phyloP scores from a whole-genome alignment of 352 stramenopile species.

The Elongisporangium undulatum region DNA sequence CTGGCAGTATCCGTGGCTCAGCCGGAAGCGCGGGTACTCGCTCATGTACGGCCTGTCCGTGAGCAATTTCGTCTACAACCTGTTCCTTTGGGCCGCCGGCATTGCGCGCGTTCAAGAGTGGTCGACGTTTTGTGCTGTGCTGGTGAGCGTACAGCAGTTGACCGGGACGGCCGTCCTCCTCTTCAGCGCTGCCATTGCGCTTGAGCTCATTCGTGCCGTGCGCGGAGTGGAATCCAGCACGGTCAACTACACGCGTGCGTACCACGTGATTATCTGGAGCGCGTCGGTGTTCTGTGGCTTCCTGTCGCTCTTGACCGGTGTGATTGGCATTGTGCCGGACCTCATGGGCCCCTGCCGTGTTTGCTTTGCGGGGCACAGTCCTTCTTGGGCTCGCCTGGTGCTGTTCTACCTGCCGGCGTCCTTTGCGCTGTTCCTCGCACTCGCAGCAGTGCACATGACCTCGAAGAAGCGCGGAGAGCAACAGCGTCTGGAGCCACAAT shows the following conservation, averaged over 20 bases:
- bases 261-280: conserved; percentile 57
- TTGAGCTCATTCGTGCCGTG: conserved; percentile 63
- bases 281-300: conserved; percentile 28
- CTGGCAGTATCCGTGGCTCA: conserved; percentile 55
- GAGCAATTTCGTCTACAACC: conserved; percentile 55
- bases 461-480: conserved; percentile 5
- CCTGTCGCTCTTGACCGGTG: conserved; percentile 47
- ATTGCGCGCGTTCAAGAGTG: conserved; percentile 29
- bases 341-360: conserved; percentile 44
- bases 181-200: conserved; percentile 45
- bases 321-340: conserved; percentile 69
- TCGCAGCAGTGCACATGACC: conserved; percentile 26
- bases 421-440: conserved; percentile 28
- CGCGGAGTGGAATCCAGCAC: conserved; percentile 45
- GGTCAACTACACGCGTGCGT: conserved; percentile 49
- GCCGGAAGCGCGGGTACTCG: conserved; percentile 39
- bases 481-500: conserved; percentile 1
- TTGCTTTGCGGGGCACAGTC: conserved; percentile 50
- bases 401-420: conserved; percentile 57
- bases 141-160: conserved; percentile 63
- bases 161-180: conserved; percentile 54
- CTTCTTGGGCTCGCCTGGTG: conserved; percentile 45
- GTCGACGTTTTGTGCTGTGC: conserved; percentile 42
- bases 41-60: conserved; percentile 66
- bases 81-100: conserved; percentile 53